Conservation (phyloP, 331 rosid species). For the Prunus yedoensis region DNA sequence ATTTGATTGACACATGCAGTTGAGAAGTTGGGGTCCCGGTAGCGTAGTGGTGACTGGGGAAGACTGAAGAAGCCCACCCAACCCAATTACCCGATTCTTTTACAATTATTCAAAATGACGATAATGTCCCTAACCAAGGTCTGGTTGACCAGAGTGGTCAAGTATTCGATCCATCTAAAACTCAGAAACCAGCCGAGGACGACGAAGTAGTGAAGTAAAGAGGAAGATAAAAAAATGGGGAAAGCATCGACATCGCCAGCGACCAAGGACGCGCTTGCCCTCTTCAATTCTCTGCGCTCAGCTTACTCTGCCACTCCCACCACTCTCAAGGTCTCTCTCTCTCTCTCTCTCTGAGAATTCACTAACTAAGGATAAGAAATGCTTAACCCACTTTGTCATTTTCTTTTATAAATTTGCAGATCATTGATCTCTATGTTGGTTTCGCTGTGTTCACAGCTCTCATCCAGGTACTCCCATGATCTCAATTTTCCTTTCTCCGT, state of each 20-base stretch:
- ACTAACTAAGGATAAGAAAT: not conserved
- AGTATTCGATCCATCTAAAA: not conserved
- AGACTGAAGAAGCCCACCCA: too few relatives aligned
- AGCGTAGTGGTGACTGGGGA: too few relatives aligned
- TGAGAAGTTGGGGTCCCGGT: too few relatives aligned
- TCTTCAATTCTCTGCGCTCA: slow-evolving; percentile 1
- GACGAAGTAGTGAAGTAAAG: not conserved
- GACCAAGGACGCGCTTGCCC: slow-evolving; percentile 9
- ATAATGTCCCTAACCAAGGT: too few relatives aligned
- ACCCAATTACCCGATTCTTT: too few relatives aligned
- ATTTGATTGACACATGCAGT: too few relatives aligned
- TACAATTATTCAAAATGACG: too few relatives aligned
- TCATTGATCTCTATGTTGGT: slow-evolving; percentile 77
- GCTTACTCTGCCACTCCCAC: slow-evolving; percentile 25
- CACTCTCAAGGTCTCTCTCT: slow-evolving; percentile 13
- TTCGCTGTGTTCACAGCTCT: slow-evolving; percentile 75
- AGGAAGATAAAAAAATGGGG: not conserved
- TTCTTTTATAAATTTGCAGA: slow-evolving; percentile 27
- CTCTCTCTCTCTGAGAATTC: not conserved
- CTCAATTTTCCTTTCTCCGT: not conserved
- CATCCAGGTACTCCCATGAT: slow-evolving; percentile 58
- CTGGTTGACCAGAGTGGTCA: too few relatives aligned
- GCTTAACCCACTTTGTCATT: not conserved
- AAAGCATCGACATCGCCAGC: slow-evolving; percentile 1
- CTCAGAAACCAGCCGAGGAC: not conserved